These are phyloP conservation scores for Picea sitchensis DNA, from an alignment of 75 land plant genomes.

Conservation along the genomic window DNA sequence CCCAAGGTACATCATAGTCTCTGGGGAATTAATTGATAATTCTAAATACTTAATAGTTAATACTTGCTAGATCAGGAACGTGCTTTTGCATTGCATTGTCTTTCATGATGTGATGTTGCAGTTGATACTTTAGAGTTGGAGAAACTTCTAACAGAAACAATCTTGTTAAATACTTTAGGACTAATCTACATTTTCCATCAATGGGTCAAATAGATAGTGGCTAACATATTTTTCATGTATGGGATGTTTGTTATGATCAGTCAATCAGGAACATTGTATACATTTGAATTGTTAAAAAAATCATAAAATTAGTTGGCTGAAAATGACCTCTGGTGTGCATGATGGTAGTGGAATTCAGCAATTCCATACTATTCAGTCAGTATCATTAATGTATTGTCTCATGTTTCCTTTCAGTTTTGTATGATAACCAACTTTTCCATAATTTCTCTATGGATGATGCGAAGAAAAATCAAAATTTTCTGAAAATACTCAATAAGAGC, in stretches of 20 bases:
- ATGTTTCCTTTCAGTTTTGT: not conserved
- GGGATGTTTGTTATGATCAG: not conserved
- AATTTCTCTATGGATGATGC: too few relatives aligned
- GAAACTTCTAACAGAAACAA: not conserved
- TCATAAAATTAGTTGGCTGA: not conserved
- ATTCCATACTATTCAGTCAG: not conserved
- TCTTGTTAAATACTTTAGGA: too few relatives aligned
- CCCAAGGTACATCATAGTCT: conserved; percentile 53
- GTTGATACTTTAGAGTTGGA: not conserved
- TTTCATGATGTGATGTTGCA: not conserved
- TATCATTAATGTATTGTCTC: not conserved
- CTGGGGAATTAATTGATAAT: not conserved
- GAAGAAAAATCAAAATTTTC: too few relatives aligned
- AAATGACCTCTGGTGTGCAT: not conserved
- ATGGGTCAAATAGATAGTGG: not conserved
- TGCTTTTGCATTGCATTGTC: not conserved
- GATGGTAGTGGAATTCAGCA: not conserved
- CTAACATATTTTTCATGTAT: not conserved
- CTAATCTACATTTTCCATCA: not conserved
- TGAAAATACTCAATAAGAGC: too few relatives aligned
- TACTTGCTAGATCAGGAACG: not conserved
- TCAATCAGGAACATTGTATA: not conserved
- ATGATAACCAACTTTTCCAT: not conserved
- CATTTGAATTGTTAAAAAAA: not conserved
- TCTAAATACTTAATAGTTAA: not conserved